A percentile compares a stretch with the other conserved stretches of the same genome.
phyloP scores from a whole-genome alignment of 2,329 filamentous ascomycete genomes.

The Dactylonectria estremocensis region DNA sequence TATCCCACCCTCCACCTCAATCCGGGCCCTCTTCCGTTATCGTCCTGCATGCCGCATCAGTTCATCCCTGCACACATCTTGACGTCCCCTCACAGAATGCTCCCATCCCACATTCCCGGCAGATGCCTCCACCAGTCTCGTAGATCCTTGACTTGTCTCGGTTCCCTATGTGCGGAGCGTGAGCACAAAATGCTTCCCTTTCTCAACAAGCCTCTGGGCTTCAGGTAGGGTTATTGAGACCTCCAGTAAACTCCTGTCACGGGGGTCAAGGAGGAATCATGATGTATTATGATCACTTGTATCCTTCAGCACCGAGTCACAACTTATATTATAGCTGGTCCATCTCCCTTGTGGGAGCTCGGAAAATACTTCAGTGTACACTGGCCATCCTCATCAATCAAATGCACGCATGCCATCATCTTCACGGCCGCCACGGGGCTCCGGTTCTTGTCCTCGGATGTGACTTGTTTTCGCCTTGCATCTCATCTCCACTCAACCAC shows the following conservation, averaged over 20 bases:
- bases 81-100: conserved; percentile 9
- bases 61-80: conserved; percentile 26
- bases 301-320: conserved; percentile 3
- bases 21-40: conserved; percentile 24
- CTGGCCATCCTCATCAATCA: conserved; percentile 26
- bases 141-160: not conserved
- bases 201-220: not conserved
- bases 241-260: not conserved
- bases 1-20: conserved; percentile 29
- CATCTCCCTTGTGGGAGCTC: conserved; percentile 15
- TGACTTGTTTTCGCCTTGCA: conserved; percentile 25
- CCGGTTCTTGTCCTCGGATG: conserved; percentile 18
- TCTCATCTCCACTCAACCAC: conserved; percentile 27
- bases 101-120: not conserved
- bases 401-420: conserved; percentile 24
- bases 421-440: conserved; percentile 16
- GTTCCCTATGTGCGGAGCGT: not conserved
- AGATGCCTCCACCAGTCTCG: not conserved
- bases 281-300: not conserved
- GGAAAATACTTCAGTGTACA: conserved; percentile 21
- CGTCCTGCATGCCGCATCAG: conserved; percentile 32
- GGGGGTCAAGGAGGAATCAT: not conserved
- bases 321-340: conserved; percentile 21
- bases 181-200: not conserved
- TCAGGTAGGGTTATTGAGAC: not conserved